Percentiles rank a stretch among this genome's conserved stretches.
Evolutionary conservation across 768 basidiomycete genomes (phyloP).

Genomic region (Suillus variegatus): DNA sequence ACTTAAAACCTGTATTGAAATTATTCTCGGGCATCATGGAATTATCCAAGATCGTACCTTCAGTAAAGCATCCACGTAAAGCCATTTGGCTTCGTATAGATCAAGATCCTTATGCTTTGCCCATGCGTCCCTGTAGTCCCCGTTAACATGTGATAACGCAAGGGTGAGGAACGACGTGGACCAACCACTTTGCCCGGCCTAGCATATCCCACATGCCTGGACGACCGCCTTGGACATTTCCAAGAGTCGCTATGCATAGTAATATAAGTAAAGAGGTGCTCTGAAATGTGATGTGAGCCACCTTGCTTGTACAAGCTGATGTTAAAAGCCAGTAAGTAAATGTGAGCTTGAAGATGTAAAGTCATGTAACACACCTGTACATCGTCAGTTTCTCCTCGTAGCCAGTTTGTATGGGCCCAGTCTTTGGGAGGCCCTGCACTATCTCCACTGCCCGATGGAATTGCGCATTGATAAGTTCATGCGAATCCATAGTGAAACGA

Average conservation of each 20-base stretch:
- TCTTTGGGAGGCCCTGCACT: slow-evolving; percentile 89
- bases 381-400: slow-evolving; percentile 95
- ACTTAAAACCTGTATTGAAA: slow-evolving; percentile 59
- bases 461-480: slow-evolving; percentile 73
- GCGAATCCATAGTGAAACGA: slow-evolving; percentile 47
- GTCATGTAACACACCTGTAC: slow-evolving; percentile 65
- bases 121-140: slow-evolving; percentile 82
- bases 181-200: slow-evolving; percentile 90
- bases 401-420: slow-evolving; percentile 91
- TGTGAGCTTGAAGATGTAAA: not conserved
- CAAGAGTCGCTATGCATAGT: slow-evolving; percentile 70
- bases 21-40: slow-evolving; percentile 3
- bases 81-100: slow-evolving; percentile 78
- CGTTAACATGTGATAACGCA: slow-evolving; percentile 23
- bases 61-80: slow-evolving; percentile 86
- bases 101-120: slow-evolving; percentile 87
- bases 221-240: slow-evolving; percentile 77
- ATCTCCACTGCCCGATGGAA: slow-evolving; percentile 96
- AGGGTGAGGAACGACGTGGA: slow-evolving; percentile 6
- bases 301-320: slow-evolving; percentile 91
- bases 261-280: not conserved
- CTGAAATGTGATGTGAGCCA: slow-evolving; percentile 31
- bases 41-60: slow-evolving; percentile 50
- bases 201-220: slow-evolving; percentile 92
- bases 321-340: slow-evolving; percentile 13